Evolutionary conservation across 2,329 filamentous ascomycete genomes (phyloP).

Genomic region (Gremmenia infestans): DNA sequence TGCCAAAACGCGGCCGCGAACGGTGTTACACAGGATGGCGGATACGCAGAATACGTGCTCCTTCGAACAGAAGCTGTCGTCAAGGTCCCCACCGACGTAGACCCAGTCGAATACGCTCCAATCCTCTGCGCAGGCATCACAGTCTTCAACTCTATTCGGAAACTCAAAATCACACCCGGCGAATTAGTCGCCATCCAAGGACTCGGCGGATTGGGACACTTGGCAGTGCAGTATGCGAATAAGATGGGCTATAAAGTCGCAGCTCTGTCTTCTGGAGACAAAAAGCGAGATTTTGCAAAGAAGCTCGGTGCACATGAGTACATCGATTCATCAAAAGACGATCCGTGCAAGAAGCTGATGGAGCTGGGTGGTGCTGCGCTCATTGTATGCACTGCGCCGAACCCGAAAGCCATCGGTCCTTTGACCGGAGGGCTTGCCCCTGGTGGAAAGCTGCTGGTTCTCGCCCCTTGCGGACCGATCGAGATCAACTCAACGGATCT

Average conservation of each 20-base stretch:
- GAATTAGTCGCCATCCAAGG: slow-evolving; percentile 58
- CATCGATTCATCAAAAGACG: slow-evolving; percentile 50
- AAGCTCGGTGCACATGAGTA: slow-evolving; percentile 57
- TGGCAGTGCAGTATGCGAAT: slow-evolving; percentile 70
- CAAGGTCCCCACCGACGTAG: slow-evolving; percentile 46
- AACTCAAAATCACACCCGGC: slow-evolving; percentile 48
- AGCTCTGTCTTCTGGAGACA: slow-evolving; percentile 60
- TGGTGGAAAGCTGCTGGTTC: slow-evolving; percentile 54
- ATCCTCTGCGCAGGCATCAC: slow-evolving; percentile 63
- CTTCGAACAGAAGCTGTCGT: slow-evolving; percentile 58
- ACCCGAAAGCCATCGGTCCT: slow-evolving; percentile 47
- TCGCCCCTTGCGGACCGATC: slow-evolving; percentile 47
- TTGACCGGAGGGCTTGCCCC: slow-evolving; percentile 50
- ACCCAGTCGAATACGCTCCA: slow-evolving; percentile 50
- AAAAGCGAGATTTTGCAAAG: slow-evolving; percentile 63
- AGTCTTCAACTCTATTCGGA: slow-evolving; percentile 55
- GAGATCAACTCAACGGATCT: slow-evolving; percentile 40
- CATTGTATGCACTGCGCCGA: slow-evolving; percentile 60
- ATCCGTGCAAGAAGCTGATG: slow-evolving; percentile 44
- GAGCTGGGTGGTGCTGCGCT: slow-evolving; percentile 57
- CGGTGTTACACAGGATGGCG: slow-evolving; percentile 61
- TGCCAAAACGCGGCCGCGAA: slow-evolving; percentile 60
- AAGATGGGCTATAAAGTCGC: slow-evolving; percentile 73
- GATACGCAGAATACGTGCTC: slow-evolving; percentile 60
- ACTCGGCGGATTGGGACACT: slow-evolving; percentile 69